Percentiles rank a stretch among this genome's conserved stretches.
phyloP scores from a whole-genome alignment of 345 rosid species.

The Eucalyptus camaldulensis region DNA sequence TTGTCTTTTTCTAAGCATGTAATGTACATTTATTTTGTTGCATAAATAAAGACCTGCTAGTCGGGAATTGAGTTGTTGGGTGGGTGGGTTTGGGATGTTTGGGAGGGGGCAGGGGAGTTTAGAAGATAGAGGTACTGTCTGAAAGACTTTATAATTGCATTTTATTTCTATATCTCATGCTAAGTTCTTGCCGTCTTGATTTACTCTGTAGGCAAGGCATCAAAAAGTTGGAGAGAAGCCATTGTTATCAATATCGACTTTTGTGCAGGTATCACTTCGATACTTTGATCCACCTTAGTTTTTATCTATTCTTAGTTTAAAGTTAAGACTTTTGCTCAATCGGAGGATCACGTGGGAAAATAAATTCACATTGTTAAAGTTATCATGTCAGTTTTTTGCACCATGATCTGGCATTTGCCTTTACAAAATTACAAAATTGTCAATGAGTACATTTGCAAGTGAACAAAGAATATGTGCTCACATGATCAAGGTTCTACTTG shows the following conservation, averaged over 20 bases:
- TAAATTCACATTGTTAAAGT: neutral
- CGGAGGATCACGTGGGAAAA: neutral
- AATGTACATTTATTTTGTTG: neutral
- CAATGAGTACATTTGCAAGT: neutral
- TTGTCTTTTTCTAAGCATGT: neutral
- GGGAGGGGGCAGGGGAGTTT: neutral
- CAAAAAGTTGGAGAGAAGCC: conserved; percentile 57
- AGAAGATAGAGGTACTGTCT: neutral
- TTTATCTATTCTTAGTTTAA: neutral
- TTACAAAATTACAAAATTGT: neutral
- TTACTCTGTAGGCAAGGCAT: conserved; percentile 13
- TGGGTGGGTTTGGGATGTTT: neutral
- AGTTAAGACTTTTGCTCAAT: neutral
- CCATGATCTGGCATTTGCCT: neutral
- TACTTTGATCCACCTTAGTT: neutral
- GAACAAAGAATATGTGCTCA: neutral
- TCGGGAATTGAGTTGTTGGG: neutral
- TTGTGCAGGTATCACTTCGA: conserved; percentile 30
- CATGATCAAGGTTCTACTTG: neutral
- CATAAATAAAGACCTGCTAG: neutral
- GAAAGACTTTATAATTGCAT: neutral
- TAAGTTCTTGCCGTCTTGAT: neutral
- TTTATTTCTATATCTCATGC: neutral
- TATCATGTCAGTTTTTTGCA: neutral
- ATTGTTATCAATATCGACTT: conserved; percentile 37